Conservation (phyloP, 2,329 filamentous ascomycete genomes). For the Fusarium nelsonii region DNA sequence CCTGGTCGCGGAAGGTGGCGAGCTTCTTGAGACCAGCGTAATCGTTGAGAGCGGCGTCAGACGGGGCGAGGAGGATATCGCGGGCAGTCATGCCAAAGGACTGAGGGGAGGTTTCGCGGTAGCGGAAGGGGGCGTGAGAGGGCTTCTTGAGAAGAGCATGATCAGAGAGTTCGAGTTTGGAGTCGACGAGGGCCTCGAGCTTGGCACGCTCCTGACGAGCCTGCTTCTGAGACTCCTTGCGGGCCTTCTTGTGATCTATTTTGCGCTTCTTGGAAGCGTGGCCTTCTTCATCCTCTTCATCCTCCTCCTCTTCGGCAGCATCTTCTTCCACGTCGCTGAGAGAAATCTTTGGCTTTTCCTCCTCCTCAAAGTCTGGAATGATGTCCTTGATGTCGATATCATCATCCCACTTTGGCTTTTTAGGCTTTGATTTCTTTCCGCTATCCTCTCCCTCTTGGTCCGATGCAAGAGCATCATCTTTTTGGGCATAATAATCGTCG, state of each 20-base stretch:
- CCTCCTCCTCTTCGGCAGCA: slow-evolving; percentile 51
- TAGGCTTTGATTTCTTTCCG: slow-evolving; percentile 61
- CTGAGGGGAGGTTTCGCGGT: slow-evolving; percentile 92
- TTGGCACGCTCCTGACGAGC: slow-evolving; percentile 84
- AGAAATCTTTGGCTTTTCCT: slow-evolving; percentile 63
- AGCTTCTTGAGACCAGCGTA: slow-evolving; percentile 96
- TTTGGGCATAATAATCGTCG: slow-evolving; percentile 88
- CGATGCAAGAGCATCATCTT: slow-evolving; percentile 74
- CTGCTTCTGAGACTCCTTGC: slow-evolving; percentile 72
- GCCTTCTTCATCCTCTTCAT: slow-evolving; percentile 58
- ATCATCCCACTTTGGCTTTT: slow-evolving; percentile 86
- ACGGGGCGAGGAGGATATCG: slow-evolving; percentile 90
- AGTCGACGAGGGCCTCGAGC: slow-evolving; percentile 88
- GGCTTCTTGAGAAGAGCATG: slow-evolving; percentile 66
- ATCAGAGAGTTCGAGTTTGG: slow-evolving; percentile 79
- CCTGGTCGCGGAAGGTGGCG: slow-evolving; percentile 85
- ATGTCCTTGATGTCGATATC: slow-evolving; percentile 98
- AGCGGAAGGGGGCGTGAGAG: slow-evolving; percentile 73
- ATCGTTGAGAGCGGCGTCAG: slow-evolving; percentile 86
- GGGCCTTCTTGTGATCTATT: slow-evolving; percentile 70
- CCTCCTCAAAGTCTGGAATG: slow-evolving; percentile 83
- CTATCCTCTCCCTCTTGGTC: slow-evolving; percentile 73
- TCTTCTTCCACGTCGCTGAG: slow-evolving; percentile 63
- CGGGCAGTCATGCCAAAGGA: slow-evolving; percentile 89
- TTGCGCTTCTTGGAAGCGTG: slow-evolving; percentile 70